These are phyloP conservation scores for Medicago ruthenica DNA, from an alignment of 306 rosid species.

Conservation along the genomic window DNA sequence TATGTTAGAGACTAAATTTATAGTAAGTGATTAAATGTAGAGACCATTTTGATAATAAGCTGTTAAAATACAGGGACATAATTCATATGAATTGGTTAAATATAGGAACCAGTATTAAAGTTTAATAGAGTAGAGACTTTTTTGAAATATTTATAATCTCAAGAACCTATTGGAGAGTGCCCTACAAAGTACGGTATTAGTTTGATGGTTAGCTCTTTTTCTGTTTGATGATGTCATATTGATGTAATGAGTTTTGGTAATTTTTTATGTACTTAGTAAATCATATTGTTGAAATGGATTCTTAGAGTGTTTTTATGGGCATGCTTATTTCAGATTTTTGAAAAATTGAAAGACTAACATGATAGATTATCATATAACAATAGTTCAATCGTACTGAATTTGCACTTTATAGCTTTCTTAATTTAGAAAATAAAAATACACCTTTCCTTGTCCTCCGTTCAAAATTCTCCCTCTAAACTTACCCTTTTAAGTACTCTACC, in stretches of 20 bases:
- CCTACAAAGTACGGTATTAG: no score
- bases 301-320: neutral
- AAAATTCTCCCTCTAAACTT: neutral
- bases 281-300: neutral
- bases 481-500: neutral
- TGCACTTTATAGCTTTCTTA: neutral
- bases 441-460: neutral
- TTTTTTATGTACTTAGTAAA: neutral
- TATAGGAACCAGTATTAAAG: no score
- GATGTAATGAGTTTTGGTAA: neutral
- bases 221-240: no score
- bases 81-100: no score
- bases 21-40: no score
- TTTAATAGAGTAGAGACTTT: no score
- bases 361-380: neutral
- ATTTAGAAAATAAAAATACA: neutral
- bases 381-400: neutral
- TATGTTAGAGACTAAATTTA: no score
- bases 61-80: no score
- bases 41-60: no score
- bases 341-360: neutral
- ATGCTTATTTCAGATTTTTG: neutral
- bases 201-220: neutral
- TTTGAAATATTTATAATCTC: no score
- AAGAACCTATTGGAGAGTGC: no score